Conservation (phyloP, 2,329 filamentous ascomycete species). For the Lachnellula willkommii region DNA sequence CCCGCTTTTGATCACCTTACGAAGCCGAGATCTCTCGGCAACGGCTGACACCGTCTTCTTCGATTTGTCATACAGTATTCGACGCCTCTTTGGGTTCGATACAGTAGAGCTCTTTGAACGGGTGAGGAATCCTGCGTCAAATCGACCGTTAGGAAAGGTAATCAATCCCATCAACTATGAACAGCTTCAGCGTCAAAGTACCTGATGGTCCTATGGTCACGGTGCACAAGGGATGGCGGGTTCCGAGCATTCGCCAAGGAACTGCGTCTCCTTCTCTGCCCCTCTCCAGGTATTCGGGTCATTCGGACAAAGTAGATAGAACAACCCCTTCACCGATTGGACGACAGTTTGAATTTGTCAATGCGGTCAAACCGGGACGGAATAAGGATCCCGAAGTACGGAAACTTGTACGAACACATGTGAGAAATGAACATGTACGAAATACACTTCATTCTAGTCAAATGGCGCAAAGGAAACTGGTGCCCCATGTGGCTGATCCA, state of each 20-base stretch:
- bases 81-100: background rate
- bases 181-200: slow-evolving; percentile 2
- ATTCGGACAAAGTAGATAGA: background rate
- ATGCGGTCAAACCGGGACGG: slow-evolving; percentile 4
- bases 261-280: background rate
- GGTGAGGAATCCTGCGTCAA: background rate
- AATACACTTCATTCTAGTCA: background rate
- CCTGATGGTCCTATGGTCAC: slow-evolving; percentile 3
- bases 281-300: background rate
- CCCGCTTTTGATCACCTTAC: background rate
- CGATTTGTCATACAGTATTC: background rate
- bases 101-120: background rate
- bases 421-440: slow-evolving; percentile 17
- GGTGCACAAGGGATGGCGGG: slow-evolving; percentile 2
- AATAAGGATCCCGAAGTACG: slow-evolving; percentile 9
- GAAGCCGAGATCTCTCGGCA: background rate
- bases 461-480: background rate
- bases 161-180: background rate
- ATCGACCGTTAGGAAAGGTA: background rate
- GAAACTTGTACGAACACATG: slow-evolving; percentile 17
- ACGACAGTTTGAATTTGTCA: slow-evolving; percentile 16
- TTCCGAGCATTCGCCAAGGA: background rate
- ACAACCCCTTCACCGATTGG: background rate
- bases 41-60: background rate
- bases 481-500: background rate